Evolutionary conservation across 2,329 filamentous ascomycete genomes (phyloP), one percentile per base, ranked within the genome.

Genomic region (Emericellopsis cladophorae): DNA sequence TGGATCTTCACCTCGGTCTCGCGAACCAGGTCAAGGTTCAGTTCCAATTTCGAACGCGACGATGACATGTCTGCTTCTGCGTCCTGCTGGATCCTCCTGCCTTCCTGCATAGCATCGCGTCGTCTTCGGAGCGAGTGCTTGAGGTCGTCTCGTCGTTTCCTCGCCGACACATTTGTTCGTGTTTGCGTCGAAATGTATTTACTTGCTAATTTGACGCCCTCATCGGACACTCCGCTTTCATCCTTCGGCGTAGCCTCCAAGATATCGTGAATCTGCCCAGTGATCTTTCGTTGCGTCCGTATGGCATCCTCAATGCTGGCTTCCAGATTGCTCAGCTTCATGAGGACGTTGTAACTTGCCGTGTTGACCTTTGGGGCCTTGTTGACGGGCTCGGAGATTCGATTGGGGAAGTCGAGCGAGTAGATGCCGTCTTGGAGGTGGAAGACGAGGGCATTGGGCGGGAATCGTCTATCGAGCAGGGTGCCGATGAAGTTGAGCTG

Each of bases 261-360:
- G 0, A 79, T 60, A 1, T 66, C 56, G 47, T 84, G 84, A 47
- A 95, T 93, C 47, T 95, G 85, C n/a, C 71, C 63, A 37, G 85
- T 78, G 8, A 96, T 68, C 40, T 72, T 71, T 44, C 84, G 77
- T 12, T 84, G 78, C 0, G 86, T 93, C 2, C 79, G 75, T 9
- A 95, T 64, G 2, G 88, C 88, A 58, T 96, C 90, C 55, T 93
- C 87, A 21, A 95, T 85, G 41, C 88, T 94, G 55, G 84, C 85
- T 46, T 95, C 87, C 14, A 96, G 70, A 43, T 89, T 95, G 6
- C 85, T 81, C 10, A 96, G 69, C 45, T 84, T 81, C 80, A 95
- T 90, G 16, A 96, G 67, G 2, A 84, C 78, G 53, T 87, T 88
- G 57, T 94, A 95, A 0, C 88, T 88, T 0, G 87, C 88, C 0